phyloP scores from a whole-genome alignment of 768 basidiomycete species.

The Leccinum aurantiacum region DNA sequence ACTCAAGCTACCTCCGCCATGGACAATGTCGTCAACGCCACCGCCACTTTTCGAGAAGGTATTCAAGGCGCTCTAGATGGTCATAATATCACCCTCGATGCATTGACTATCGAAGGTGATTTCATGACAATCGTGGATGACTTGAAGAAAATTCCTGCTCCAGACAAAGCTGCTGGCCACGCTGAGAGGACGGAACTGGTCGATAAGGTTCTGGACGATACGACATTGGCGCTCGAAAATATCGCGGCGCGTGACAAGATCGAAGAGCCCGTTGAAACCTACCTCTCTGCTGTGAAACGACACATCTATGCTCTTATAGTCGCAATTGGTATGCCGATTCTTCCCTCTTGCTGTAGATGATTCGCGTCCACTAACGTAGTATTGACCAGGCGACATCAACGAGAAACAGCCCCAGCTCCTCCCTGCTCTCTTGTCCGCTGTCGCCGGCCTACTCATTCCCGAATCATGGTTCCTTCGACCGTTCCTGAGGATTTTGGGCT shows the following conservation, averaged over 20 bases:
- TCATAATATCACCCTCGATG: constrained; percentile 6
- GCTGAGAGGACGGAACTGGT: constrained; percentile 5
- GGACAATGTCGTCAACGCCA: constrained; percentile 13
- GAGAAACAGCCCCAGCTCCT: constrained; percentile 12
- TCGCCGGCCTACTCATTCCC: constrained; percentile 10
- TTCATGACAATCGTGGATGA: constrained; percentile 6
- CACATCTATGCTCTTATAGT: constrained; percentile 9
- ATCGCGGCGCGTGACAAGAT: constrained; percentile 7
- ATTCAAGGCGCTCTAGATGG: constrained; percentile 11
- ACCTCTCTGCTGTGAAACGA: constrained; percentile 7
- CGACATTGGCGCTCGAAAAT: background rate
- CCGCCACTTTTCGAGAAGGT: constrained; percentile 11
- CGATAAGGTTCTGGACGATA: constrained; percentile 8
- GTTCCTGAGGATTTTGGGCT: constrained; percentile 14
- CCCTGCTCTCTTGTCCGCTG: background rate
- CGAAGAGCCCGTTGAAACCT: constrained; percentile 3
- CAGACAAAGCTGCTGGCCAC: constrained; percentile 5
- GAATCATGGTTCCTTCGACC: constrained; percentile 18
- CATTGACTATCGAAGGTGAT: constrained; percentile 5
- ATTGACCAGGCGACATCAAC: constrained; percentile 12
- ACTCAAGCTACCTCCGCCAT: constrained; percentile 5
- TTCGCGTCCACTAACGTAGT: background rate
- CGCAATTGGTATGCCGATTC: constrained; percentile 7
- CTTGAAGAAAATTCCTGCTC: constrained; percentile 1
- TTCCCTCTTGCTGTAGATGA: background rate